Evolutionary conservation across 441 rosid genomes (phyloP).

Genomic region (Adansonia madagascariensis): DNA sequence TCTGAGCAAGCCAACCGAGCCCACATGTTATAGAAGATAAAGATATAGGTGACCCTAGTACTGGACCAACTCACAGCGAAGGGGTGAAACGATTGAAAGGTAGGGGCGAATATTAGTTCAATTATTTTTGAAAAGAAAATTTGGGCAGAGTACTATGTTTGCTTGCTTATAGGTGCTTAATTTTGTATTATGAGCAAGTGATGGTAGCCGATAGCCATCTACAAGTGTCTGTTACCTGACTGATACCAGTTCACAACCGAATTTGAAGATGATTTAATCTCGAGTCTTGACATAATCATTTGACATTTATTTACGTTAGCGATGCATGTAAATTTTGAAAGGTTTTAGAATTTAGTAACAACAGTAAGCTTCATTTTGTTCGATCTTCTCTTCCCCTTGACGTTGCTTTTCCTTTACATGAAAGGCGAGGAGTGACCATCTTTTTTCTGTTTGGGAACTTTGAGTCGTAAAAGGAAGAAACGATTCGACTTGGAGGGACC

Average conservation of each 20-base stretch:
- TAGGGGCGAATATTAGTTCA: background rate
- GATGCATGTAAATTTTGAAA: background rate
- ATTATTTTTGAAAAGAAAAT: background rate
- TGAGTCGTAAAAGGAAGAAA: background rate
- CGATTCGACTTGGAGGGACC: background rate
- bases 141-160: slow-evolving; percentile 7
- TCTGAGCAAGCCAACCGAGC: background rate
- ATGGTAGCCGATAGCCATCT: background rate
- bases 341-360: background rate
- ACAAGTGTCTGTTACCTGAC: background rate
- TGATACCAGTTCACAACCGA: background rate
- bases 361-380: background rate
- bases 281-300: background rate
- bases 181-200: slow-evolving; percentile 10
- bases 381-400: background rate
- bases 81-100: background rate
- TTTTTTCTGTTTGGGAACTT: slow-evolving; percentile 5
- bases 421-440: background rate
- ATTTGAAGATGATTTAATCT: background rate
- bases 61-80: background rate
- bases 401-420: background rate
- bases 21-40: background rate
- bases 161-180: background rate
- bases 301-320: background rate
- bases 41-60: background rate